Conservation (phyloP, 2,329 filamentous ascomycete genomes). For the Cercospora sojina region DNA sequence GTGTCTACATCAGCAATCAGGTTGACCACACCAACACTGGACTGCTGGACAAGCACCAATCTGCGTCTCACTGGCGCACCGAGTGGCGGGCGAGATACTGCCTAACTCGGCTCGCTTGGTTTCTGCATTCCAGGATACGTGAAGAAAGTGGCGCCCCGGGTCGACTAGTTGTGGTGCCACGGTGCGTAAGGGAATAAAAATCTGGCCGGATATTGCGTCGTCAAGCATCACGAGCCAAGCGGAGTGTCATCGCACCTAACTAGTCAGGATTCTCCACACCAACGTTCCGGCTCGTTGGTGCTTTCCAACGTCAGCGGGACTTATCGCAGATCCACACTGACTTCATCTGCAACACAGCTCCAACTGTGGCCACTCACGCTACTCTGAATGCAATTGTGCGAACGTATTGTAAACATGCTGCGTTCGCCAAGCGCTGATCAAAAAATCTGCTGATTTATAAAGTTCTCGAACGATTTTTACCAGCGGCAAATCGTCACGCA, state of each 20-base stretch:
- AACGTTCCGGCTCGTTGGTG: neutral
- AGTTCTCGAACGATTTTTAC: neutral
- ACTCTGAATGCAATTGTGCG: neutral
- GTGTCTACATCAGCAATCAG: neutral
- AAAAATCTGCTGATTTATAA: neutral
- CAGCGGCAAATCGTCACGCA: neutral
- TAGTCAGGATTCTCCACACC: slow-evolving; percentile 3
- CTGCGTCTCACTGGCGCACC: neutral
- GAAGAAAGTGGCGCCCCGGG: neutral
- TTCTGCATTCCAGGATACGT: neutral
- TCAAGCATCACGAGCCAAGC: slow-evolving; percentile 11
- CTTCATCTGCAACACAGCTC: neutral
- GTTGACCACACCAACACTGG: neutral
- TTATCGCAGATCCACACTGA: slow-evolving; percentile 9
- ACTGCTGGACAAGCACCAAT: neutral
- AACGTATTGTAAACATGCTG: neutral
- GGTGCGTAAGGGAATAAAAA: neutral
- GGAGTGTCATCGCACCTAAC: neutral
- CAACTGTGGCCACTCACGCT: slow-evolving; percentile 1
- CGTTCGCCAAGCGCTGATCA: neutral
- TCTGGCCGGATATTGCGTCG: slow-evolving; percentile 1
- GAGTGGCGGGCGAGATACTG: neutral
- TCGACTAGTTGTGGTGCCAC: neutral
- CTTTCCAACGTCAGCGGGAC: slow-evolving; percentile 11
- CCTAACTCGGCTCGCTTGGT: neutral